phyloP scores from a whole-genome alignment of 2,329 filamentous ascomycete species.

The Madurella mycetomatis region DNA sequence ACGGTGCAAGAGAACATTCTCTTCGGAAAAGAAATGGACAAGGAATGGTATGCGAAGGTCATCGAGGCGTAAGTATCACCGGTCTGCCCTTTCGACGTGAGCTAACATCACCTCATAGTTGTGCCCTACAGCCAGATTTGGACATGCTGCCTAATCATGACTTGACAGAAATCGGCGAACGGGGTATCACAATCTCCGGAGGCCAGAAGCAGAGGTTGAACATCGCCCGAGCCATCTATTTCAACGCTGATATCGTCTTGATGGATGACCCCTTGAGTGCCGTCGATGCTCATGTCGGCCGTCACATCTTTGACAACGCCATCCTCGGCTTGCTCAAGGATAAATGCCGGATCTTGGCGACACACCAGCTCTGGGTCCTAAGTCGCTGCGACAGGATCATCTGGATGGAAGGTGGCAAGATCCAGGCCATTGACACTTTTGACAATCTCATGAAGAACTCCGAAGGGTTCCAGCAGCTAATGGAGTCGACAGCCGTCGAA shows the following conservation, averaged over 20 bases:
- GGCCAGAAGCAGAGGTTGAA: slow-evolving; percentile 94
- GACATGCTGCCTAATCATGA: slow-evolving; percentile 92
- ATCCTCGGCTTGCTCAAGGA: slow-evolving; percentile 83
- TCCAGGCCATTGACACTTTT: slow-evolving; percentile 84
- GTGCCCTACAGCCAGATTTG: slow-evolving; percentile 77
- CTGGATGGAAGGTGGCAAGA: slow-evolving; percentile 82
- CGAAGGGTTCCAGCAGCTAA: slow-evolving; percentile 71
- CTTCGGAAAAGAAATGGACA: slow-evolving; percentile 76
- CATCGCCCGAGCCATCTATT: slow-evolving; percentile 78
- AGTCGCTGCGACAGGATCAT: slow-evolving; percentile 87
- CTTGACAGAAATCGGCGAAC: slow-evolving; percentile 87
- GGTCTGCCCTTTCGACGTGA: neutral
- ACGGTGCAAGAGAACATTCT: slow-evolving; percentile 84
- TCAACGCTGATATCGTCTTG: slow-evolving; percentile 61
- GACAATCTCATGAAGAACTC: slow-evolving; percentile 79
- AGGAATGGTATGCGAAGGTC: slow-evolving; percentile 77
- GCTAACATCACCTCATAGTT: slow-evolving; percentile 41
- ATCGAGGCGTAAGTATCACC: slow-evolving; percentile 59
- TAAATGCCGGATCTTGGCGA: slow-evolving; percentile 88
- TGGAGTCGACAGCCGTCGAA: slow-evolving; percentile 78
- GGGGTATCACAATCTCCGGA: slow-evolving; percentile 91
- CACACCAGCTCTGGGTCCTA: slow-evolving; percentile 91
- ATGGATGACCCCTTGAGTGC: slow-evolving; percentile 68
- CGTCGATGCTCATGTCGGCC: slow-evolving; percentile 65
- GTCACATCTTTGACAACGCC: slow-evolving; percentile 85